phyloP scores from a whole-genome alignment of 108 stramenopile genomes.

The Conticribra guillardii region DNA sequence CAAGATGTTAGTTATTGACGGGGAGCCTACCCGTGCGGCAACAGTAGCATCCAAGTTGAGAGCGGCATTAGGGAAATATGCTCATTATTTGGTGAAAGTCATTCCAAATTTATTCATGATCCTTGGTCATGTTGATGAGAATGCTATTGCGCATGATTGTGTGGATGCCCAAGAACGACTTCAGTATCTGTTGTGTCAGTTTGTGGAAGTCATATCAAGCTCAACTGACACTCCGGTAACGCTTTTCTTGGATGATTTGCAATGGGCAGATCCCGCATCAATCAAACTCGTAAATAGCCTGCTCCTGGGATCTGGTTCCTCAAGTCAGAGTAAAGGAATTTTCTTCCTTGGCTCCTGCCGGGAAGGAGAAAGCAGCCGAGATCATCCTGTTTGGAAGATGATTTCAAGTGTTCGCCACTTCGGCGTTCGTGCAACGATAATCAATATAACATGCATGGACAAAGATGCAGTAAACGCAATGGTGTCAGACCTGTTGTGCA shows the following conservation, averaged over 20 bases:
- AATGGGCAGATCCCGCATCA: neutral
- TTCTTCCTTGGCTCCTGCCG: constrained; percentile 29
- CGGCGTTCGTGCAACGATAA: constrained; percentile 3
- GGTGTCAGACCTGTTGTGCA: constrained; percentile 5
- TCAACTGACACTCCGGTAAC: neutral
- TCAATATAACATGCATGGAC: constrained; percentile 9
- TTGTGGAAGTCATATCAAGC: constrained; percentile 23
- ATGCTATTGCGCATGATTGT: neutral
- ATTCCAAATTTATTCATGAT: constrained; percentile 10
- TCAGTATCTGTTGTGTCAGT: constrained; percentile 24
- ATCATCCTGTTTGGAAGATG: constrained; percentile 18
- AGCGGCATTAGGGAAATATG: constrained; percentile 2
- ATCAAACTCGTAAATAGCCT: neutral
- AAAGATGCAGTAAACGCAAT: constrained; percentile 17
- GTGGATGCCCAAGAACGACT: constrained; percentile 20
- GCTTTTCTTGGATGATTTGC: neutral
- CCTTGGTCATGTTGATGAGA: neutral
- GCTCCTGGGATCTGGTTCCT: neutral
- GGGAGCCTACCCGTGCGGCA: neutral
- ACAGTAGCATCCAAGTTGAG: neutral
- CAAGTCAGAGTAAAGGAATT: no score
- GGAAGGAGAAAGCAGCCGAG: constrained; percentile 14
- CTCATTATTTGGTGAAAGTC: neutral
- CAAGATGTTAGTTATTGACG: constrained; percentile 1
- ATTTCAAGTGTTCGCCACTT: neutral